Evolutionary conservation across 805 yeast genomes (phyloP), one percentile per base, ranked within the genome.

Genomic region (Wickerhamomyces subpelliculosus): DNA sequence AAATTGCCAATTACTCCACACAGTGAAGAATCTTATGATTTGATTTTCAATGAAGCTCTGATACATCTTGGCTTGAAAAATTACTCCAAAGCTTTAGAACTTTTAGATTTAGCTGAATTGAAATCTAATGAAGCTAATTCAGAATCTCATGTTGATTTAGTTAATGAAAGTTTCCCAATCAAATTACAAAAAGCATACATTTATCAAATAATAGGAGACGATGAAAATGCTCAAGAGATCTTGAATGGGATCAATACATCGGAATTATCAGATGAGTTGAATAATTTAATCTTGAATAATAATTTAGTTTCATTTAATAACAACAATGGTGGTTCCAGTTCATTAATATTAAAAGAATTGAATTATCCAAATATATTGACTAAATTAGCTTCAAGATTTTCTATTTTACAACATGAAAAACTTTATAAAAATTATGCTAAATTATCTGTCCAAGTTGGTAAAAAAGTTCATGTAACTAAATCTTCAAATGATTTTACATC

Each of bases 1-100:
- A 25, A 22, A 49, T 45, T 57, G 7, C 34, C 42, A 24, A 29
- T 46, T 11, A 47, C 57, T 6, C 34, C 53, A 12, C 39, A 43
- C 5, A 40, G 38, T 29, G 49, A 49, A 8, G 58, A 51, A 14
- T 69, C 77, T 3, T 80, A 82, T 53, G 94, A 84, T 56, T 61
- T 73, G 32, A 50, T 74, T 16, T 80, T 81, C 60, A 84, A 84
- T 58, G 73, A 78, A 27, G 72, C 89, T 0, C 61, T 80, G 51
- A 67, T 81, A 20, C 62, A 67, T 30, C 49, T 78, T 26, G 66
- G 73, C 9, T 63, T 61, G 26, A 67, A 67, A 4, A 58, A 75
- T 35, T 61, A 60, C 32, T 39, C 49, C 1, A 47, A 54, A 20
- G 62, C 84, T 3, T 51, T 77, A 21, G 53, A 57, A 8, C 47